These are phyloP conservation scores for Pseudopithomyces maydicus DNA, from an alignment of 2,329 filamentous ascomycete genomes.

Conservation along the genomic window DNA sequence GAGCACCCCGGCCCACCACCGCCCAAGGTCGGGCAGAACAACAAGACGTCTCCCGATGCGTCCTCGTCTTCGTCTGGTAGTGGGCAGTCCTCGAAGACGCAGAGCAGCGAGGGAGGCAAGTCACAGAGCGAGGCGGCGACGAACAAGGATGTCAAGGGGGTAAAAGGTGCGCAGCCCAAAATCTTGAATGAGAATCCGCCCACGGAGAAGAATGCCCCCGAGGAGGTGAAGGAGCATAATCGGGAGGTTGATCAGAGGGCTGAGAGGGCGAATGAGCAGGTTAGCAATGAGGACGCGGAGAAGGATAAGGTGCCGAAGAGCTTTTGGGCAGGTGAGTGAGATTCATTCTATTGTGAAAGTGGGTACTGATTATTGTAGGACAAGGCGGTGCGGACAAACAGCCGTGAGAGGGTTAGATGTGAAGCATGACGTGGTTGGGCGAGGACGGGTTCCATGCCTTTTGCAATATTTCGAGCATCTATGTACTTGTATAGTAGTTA, in stretches of 20 bases:
- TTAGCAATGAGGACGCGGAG: slow-evolving; percentile 41
- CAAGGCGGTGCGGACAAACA: slow-evolving; percentile 33
- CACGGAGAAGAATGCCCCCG: slow-evolving; percentile 32
- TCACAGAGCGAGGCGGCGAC: slow-evolving; percentile 20
- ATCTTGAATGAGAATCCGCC: slow-evolving; percentile 47
- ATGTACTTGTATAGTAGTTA: neutral
- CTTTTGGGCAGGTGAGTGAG: slow-evolving; percentile 47
- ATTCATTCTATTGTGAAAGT: neutral
- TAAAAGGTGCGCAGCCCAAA: slow-evolving; percentile 50
- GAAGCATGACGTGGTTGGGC: neutral
- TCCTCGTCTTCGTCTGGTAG: slow-evolving; percentile 6
- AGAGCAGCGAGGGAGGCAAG: slow-evolving; percentile 10
- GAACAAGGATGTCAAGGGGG: slow-evolving; percentile 17
- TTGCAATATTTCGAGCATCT: neutral
- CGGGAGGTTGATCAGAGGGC: slow-evolving; percentile 49
- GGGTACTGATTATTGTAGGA: slow-evolving; percentile 23
- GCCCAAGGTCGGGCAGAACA: slow-evolving; percentile 47
- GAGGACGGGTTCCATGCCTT: neutral
- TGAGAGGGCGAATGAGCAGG: slow-evolving; percentile 48
- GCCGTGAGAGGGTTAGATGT: slow-evolving; percentile 13
- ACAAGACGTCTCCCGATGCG: slow-evolving; percentile 22
- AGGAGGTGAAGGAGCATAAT: slow-evolving; percentile 52
- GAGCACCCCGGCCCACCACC: slow-evolving; percentile 54
- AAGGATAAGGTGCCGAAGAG: slow-evolving; percentile 48
- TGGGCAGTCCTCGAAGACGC: neutral